Base-by-base conservation (phyloP, 257 asterid genomes). In the Verbena officinalis region DNA sequence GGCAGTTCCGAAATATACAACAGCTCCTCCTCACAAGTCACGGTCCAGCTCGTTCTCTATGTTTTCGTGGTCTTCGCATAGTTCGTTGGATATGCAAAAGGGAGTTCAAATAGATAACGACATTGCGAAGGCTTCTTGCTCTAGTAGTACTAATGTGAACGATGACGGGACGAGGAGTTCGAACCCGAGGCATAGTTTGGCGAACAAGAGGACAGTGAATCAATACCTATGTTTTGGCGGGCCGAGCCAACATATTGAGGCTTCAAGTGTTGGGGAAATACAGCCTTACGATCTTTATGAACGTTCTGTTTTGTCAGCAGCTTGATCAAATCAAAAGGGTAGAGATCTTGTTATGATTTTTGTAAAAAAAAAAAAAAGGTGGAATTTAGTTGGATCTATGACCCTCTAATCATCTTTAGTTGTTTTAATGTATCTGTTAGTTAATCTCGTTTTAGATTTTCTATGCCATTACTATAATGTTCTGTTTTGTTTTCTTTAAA, bases 11-110 rank as follows among this genome's bases (percentile, higher is more conserved):
- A 73, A 72, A 46, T n/a, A n/a, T n/a, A n/a, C n/a, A n/a, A n/a
- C n/a, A n/a, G n/a, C n/a, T n/a, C n/a, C n/a, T n/a, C n/a, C n/a
- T n/a, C 81, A 78, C 3, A 69, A 88, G n/a, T 85, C 97, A 15
- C 80, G 86, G 10, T 93, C 97, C 1, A 92, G 91, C 51, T 89
- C 97, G 9, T 81, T 87, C 59, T 88, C 96, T 1, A 82, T 80
- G 52, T 14, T 84, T 1, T 92, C 96, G 0, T 30, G 78, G 19
- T 89, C 98, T 7, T 89, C 97, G 0, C 85, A 71, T 1, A 68
- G 88, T 54, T 91, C 95, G 0, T 20, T 75, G 75, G 92, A 89
- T 12, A 71, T 73, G 22, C 85, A 59, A 27, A 78, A 73, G 44
- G 91, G 83, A 34, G 51, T 17, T 27, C 77, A 56, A 53, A 61